A percentile compares a stretch with the other conserved stretches of the same genome.
These are phyloP conservation scores for Lasiosphaeria miniovina DNA, from an alignment of 495 filamentous ascomycete genomes.

Conservation along the genomic window DNA sequence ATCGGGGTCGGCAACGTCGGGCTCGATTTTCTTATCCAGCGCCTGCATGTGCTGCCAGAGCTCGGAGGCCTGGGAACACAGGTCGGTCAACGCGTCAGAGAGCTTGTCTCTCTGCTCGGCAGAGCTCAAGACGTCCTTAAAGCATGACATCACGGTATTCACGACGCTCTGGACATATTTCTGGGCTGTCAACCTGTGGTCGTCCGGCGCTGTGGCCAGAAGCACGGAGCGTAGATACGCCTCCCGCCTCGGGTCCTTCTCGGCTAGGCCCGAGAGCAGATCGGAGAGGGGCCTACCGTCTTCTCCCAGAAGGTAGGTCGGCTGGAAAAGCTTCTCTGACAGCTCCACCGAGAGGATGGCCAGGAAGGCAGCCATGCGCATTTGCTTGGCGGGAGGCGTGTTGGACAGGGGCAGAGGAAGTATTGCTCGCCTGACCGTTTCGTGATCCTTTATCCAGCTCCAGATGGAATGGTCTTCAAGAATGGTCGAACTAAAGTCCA, in stretches of 20 bases:
- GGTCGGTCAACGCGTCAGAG: background rate
- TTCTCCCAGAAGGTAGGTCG: constrained; percentile 15
- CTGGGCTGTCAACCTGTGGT: background rate
- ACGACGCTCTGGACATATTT: background rate
- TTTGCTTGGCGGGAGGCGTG: constrained; percentile 18
- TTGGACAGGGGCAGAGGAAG: constrained; percentile 19
- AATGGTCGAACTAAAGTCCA: no score
- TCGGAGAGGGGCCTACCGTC: constrained; percentile 1
- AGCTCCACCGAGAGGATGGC: constrained; percentile 15
- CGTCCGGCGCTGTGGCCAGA: constrained; percentile 2
- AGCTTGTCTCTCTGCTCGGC: background rate
- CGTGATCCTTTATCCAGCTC: no score
- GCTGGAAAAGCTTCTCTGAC: constrained; percentile 18
- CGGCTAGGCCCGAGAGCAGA: constrained; percentile 12
- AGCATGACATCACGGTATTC: background rate
- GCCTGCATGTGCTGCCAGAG: constrained; percentile 16
- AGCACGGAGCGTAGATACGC: constrained; percentile 23
- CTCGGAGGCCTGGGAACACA: background rate
- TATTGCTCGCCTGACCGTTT: background rate
- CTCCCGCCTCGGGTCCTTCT: constrained; percentile 10
- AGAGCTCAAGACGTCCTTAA: background rate
- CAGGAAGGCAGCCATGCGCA: constrained; percentile 24
- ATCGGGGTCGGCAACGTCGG: background rate
- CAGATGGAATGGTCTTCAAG: no score
- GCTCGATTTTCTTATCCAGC: constrained; percentile 9